phyloP scores from a whole-genome alignment of 345 rosid genomes.

The Combretum micranthum region DNA sequence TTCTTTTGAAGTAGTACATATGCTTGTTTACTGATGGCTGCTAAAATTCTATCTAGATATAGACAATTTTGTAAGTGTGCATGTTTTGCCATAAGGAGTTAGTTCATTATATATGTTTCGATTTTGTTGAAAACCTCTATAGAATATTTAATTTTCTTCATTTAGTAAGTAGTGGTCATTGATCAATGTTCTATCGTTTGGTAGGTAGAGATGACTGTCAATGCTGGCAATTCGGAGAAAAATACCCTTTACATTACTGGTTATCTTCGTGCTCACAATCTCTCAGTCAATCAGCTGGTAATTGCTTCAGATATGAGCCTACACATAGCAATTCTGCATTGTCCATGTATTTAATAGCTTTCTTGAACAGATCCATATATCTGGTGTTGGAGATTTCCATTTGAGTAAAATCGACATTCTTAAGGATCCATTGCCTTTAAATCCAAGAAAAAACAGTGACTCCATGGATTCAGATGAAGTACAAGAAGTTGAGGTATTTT shows the following conservation, averaged over 20 bases:
- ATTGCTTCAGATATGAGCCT: constrained; percentile 7
- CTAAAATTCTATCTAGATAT: too few relatives aligned
- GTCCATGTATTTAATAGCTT: background rate
- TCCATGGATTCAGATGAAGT: constrained; percentile 68
- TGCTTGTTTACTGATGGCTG: too few relatives aligned
- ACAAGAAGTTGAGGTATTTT: constrained; percentile 50
- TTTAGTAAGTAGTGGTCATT: background rate
- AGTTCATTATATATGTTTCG: too few relatives aligned
- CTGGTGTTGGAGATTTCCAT: constrained; percentile 90
- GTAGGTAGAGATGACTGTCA: constrained; percentile 51
- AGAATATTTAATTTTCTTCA: background rate
- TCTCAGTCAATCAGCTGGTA: constrained; percentile 92
- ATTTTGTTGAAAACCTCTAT: background rate
- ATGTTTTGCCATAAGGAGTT: too few relatives aligned
- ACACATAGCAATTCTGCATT: background rate
- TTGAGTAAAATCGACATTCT: constrained; percentile 66
- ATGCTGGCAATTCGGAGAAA: constrained; percentile 43
- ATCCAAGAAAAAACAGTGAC: constrained; percentile 47
- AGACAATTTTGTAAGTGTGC: too few relatives aligned
- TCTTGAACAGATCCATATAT: constrained; percentile 62
- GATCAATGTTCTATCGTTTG: background rate
- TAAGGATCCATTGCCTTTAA: constrained; percentile 71
- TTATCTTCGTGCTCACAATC: constrained; percentile 56
- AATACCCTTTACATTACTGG: constrained; percentile 71
- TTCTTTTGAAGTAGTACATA: too few relatives aligned